These are phyloP conservation scores for Penicillium goetzii DNA, from an alignment of 495 filamentous ascomycete genomes.

Conservation along the genomic window DNA sequence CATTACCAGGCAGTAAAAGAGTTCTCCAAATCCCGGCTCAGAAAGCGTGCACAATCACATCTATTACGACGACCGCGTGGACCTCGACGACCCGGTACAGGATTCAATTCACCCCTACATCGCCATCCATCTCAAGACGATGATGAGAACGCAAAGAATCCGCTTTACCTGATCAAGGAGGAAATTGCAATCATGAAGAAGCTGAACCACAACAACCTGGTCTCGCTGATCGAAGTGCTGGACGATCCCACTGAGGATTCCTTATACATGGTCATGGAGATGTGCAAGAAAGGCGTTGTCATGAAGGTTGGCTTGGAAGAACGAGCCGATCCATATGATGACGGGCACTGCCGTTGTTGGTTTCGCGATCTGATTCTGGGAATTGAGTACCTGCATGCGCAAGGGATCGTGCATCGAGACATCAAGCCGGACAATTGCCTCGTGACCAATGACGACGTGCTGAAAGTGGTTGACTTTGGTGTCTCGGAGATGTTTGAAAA, in stretches of 20 bases:
- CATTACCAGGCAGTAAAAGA: conserved; percentile 83
- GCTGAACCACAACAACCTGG: conserved; percentile 88
- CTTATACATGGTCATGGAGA: conserved; percentile 97
- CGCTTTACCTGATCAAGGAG: conserved; percentile 87
- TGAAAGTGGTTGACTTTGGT: conserved; percentile 98
- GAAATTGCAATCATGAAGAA: conserved; percentile 99
- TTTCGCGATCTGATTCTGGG: conserved; percentile 95
- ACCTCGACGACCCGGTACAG: conserved; percentile 55
- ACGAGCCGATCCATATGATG: conserved; percentile 77
- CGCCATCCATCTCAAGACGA: conserved; percentile 52
- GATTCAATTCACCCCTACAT: conserved; percentile 67
- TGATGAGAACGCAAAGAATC: conserved; percentile 68
- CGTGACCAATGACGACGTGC: conserved; percentile 83
- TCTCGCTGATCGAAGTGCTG: conserved; percentile 89
- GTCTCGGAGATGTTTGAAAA: conserved; percentile 99
- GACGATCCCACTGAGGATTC: conserved; percentile 96
- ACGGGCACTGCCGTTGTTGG: conserved; percentile 84
- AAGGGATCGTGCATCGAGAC: conserved; percentile 94
- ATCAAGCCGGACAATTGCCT: conserved; percentile 98
- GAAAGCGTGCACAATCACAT: conserved; percentile 92
- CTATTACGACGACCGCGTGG: conserved; percentile 73
- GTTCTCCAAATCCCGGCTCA: conserved; percentile 89
- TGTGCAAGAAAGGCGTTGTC: conserved; percentile 97
- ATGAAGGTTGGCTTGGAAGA: conserved; percentile 96
- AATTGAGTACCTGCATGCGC: conserved; percentile 94